These are phyloP conservation scores for Lactarius sanguifluus DNA, from an alignment of 768 basidiomycete genomes.

Conservation along the genomic window DNA sequence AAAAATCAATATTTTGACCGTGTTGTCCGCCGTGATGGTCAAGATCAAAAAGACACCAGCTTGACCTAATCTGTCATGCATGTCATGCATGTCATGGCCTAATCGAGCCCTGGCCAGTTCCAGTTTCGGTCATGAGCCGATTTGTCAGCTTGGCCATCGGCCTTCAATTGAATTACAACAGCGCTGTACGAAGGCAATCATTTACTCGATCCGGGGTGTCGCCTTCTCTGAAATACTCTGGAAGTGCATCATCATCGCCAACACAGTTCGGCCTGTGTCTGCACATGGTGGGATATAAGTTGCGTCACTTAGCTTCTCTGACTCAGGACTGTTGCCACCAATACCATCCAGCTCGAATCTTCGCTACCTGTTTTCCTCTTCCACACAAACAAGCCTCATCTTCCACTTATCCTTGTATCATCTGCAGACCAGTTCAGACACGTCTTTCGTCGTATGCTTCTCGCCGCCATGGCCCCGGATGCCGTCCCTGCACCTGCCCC, in stretches of 20 bases:
- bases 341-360: conserved; percentile 8
- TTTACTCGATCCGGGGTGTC: no score
- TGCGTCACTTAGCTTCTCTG: conserved; percentile 13
- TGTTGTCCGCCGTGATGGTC: no score
- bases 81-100: no score
- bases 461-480: conserved; percentile 30
- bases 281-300: background rate
- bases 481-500: conserved; percentile 22
- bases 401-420: conserved; percentile 49
- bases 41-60: no score
- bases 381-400: conserved; percentile 32
- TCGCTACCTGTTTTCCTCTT: conserved; percentile 24
- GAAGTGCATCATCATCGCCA: background rate
- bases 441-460: conserved; percentile 31
- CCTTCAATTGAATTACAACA: no score
- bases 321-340: background rate
- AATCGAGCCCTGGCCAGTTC: no score
- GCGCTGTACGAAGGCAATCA: no score
- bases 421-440: conserved; percentile 53
- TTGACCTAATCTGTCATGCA: no score
- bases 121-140: no score
- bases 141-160: no score
- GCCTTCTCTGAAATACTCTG: no score
- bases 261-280: background rate
- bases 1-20: no score